Conservation (phyloP, 129 eudicot genomes). For the Helianthus tuberosus region DNA sequence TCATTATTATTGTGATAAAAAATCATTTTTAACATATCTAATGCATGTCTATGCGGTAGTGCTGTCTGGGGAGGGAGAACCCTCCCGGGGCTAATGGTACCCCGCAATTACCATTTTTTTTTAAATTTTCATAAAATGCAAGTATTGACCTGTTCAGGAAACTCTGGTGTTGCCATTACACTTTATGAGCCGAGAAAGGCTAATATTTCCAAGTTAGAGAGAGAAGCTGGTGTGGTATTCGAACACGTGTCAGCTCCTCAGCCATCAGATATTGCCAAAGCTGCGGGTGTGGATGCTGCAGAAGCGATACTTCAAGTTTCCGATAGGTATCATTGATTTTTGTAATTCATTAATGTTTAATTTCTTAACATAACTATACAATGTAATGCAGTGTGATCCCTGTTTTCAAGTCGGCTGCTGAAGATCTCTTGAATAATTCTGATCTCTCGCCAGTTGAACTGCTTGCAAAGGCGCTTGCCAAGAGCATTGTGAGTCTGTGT, state of each 20-base stretch:
- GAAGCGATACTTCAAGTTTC: conserved; percentile 62
- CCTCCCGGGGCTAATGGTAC: no score
- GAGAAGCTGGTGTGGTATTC: conserved; percentile 39
- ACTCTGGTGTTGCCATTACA: conserved; percentile 79
- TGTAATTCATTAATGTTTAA: background rate
- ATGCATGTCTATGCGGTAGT: no score
- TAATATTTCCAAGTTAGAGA: conserved; percentile 34
- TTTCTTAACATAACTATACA: background rate
- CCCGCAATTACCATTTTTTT: no score
- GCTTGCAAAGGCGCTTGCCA: conserved; percentile 92
- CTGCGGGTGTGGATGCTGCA: conserved; percentile 40
- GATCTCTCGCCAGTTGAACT: conserved; percentile 69
- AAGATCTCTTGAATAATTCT: conserved; percentile 56
- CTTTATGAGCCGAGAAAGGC: conserved; percentile 74
- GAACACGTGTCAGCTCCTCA: conserved; percentile 39
- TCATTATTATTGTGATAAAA: background rate
- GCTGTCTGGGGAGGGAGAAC: no score
- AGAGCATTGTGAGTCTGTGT: conserved; percentile 58
- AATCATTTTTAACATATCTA: background rate
- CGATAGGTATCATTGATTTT: conserved; percentile 44
- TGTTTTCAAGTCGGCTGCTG: conserved; percentile 35
- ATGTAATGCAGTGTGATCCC: conserved; percentile 33
- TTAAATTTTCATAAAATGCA: background rate
- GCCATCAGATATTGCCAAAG: conserved; percentile 37
- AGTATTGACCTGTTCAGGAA: conserved; percentile 42